These are phyloP conservation scores for Anthoceros angustus DNA, from an alignment of 225 moss, liverwort and hornwort genomes.

Conservation along the genomic window DNA sequence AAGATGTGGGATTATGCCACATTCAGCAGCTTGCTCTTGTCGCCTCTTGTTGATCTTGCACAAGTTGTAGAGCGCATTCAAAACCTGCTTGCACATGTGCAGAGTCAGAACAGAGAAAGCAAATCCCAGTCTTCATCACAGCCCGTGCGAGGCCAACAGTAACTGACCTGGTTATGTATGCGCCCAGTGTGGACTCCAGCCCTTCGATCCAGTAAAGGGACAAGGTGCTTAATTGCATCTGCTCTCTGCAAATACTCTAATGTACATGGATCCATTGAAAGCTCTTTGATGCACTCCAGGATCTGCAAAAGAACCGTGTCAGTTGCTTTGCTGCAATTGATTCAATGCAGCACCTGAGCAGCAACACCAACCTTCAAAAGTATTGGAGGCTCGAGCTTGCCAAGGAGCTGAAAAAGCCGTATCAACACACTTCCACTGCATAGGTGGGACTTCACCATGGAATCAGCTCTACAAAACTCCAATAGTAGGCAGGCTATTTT, in stretches of 20 bases:
- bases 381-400: slow-evolving; percentile 67
- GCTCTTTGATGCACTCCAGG: slow-evolving; percentile 77
- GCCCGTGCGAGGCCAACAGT: background rate
- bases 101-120: background rate
- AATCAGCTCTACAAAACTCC: slow-evolving; percentile 66
- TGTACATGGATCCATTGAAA: slow-evolving; percentile 69
- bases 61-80: slow-evolving; percentile 73
- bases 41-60: slow-evolving; percentile 96
- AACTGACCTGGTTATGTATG: slow-evolving; percentile 66
- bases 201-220: slow-evolving; percentile 67
- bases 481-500: slow-evolving; percentile 72
- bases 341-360: background rate
- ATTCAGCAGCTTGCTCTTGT: slow-evolving; percentile 95
- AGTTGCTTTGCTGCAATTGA: background rate
- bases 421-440: slow-evolving; percentile 68
- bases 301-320: slow-evolving; percentile 27
- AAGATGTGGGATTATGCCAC: slow-evolving; percentile 85
- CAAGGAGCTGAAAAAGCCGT: slow-evolving; percentile 78
- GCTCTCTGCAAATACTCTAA: slow-evolving; percentile 85
- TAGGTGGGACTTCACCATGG: slow-evolving; percentile 68
- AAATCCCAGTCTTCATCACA: background rate
- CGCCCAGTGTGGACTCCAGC: slow-evolving; percentile 53
- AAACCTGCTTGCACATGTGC: slow-evolving; percentile 31
- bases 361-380: slow-evolving; percentile 50
- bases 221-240: slow-evolving; percentile 96